Base-by-base conservation (phyloP, 164 flowering plant species). In the Cinnamomum chago region DNA sequence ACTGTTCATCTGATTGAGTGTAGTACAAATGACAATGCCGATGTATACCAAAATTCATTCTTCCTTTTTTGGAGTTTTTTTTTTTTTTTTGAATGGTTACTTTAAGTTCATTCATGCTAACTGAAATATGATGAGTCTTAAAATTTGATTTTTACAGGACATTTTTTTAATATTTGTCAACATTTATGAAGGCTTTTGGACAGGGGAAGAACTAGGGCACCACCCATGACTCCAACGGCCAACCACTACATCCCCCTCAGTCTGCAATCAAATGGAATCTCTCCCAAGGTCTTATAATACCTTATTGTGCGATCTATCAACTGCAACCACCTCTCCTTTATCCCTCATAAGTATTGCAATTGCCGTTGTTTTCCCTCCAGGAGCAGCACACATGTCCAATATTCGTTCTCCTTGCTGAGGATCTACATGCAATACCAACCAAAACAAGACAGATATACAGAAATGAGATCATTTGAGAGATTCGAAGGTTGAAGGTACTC, bases 311-410 rank as follows among this genome's bases (percentile, higher is more conserved):
- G 99, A 96, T 82, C 99, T 85, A 84, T 96, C 99, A 66, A 70
- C 85, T 66, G 99, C 99, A 82, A 94, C 76, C 35, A 96, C 82
- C 79, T 94, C 95, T 73, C 98, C 98, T 73, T 85, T 80, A 81
- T 92, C 97, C 86, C 84, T 91, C 97, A 96, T 91, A 70, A 94
- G 94, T 40, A 86, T 88, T 58, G 97, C 98, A 77, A 96, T 90
- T 66, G 97, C 99, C 73, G 99, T 96, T 33, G 99, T 94, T 84
- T 94, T 94, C 72, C 99, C 98, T 71, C 99, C 99, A 17, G 98
- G 98, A 75, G 99, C 99, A 52, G 99, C 97, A 85, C 98, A 96
- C 99, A 96, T 96, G 81, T 96, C 99, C 78, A 96, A 77, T 84
- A 96, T 82, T 51, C 87, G 82, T 75, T 96, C 99, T 65, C 97